These are phyloP conservation scores for Suhomyces bribrorum DNA, from an alignment of 1,139 yeast species.

Conservation along the genomic window DNA sequence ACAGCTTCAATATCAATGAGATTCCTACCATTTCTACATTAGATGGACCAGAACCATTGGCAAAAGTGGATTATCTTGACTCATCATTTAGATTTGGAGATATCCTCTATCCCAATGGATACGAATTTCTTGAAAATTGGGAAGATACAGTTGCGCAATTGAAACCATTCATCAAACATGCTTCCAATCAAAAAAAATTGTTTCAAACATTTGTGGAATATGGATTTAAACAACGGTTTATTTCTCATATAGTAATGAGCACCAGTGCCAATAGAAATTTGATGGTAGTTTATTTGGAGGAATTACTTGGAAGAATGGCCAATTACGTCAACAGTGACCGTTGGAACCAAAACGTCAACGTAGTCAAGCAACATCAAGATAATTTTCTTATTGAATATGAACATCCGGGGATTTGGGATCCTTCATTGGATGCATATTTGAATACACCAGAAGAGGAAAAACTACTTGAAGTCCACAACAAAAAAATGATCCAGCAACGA, in stretches of 20 bases:
- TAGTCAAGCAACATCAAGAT: constrained; percentile 5
- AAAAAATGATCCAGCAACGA: constrained; percentile 22
- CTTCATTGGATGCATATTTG: constrained; percentile 24
- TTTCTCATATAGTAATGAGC: constrained; percentile 31
- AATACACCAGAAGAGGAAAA: constrained; percentile 17
- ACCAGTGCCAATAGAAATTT: constrained; percentile 23
- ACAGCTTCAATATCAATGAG: constrained; percentile 1
- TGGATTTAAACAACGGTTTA: constrained; percentile 29
- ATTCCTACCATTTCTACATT: background rate
- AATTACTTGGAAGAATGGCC: constrained; percentile 9
- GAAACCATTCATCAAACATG: constrained; percentile 6
- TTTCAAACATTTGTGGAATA: constrained; percentile 19
- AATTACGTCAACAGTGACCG: constrained; percentile 8
- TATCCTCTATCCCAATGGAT: constrained; percentile 6
- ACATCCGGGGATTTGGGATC: constrained; percentile 26
- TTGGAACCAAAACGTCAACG: constrained; percentile 3
- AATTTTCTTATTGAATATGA: constrained; percentile 5
- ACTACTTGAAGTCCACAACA: constrained; percentile 24
- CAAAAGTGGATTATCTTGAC: constrained; percentile 7
- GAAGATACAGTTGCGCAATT: constrained; percentile 6
- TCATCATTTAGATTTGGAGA: constrained; percentile 5
- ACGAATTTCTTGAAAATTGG: constrained; percentile 8
- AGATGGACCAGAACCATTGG: constrained; percentile 5
- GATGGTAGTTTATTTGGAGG: constrained; percentile 10
- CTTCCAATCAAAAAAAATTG: constrained; percentile 4